Evolutionary conservation across 2,329 filamentous ascomycete genomes (phyloP).

Genomic region (Graphiopsis chlorocephala): DNA sequence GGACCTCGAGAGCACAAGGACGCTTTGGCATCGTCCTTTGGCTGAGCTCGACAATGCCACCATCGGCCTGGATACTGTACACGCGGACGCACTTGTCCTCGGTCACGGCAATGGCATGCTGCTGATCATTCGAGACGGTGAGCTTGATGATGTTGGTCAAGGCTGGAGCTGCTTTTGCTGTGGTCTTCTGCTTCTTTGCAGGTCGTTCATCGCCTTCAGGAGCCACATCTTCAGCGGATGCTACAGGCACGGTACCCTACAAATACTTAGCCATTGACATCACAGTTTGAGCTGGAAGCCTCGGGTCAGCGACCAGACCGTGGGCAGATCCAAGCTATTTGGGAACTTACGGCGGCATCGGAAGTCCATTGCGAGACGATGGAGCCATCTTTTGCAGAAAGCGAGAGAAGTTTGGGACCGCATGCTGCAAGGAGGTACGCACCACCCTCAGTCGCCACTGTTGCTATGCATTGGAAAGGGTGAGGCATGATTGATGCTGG

Average conservation of each 20-base stretch:
- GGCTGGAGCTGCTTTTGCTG: slow-evolving; percentile 1
- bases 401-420: slow-evolving; percentile 68
- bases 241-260: slow-evolving; percentile 8
- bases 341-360: slow-evolving; percentile 25
- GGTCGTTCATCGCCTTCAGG: slow-evolving; percentile 23
- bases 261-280: background rate
- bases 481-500: slow-evolving; percentile 29
- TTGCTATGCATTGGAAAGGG: slow-evolving; percentile 43
- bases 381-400: slow-evolving; percentile 57
- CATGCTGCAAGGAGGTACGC: slow-evolving; percentile 69
- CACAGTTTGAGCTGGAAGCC: background rate
- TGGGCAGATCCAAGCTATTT: slow-evolving; percentile 18
- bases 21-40: slow-evolving; percentile 86
- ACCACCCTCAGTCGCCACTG: slow-evolving; percentile 22
- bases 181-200: slow-evolving; percentile 32
- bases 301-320: slow-evolving; percentile 18
- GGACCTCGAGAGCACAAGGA: slow-evolving; percentile 71
- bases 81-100: slow-evolving; percentile 91
- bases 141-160: slow-evolving; percentile 67
- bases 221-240: slow-evolving; percentile 7
- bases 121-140: slow-evolving; percentile 60
- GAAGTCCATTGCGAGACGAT: slow-evolving; percentile 62
- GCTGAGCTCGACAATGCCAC: slow-evolving; percentile 64
- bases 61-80: slow-evolving; percentile 64
- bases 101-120: slow-evolving; percentile 73